Evolutionary conservation across 2,329 filamentous ascomycete species (phyloP), one percentile per base, ranked within the genome.

Genomic region (Cladosporium sp.): DNA sequence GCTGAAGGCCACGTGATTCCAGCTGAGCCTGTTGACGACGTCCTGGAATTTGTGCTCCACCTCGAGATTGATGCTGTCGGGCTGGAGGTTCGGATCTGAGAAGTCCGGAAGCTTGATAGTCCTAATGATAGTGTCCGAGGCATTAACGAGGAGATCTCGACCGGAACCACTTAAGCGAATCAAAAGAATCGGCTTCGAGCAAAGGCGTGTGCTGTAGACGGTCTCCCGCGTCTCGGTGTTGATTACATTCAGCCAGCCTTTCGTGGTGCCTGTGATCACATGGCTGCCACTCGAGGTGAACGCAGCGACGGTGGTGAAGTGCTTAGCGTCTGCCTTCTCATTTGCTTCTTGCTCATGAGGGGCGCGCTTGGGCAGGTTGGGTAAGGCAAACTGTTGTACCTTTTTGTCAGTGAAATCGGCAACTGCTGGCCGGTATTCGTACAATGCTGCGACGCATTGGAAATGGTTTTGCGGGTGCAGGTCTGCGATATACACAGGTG

Each of bases 1-100:
- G 64, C 89, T 95, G 68, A 98, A 97, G 0, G 91, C 90, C 54
- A 95, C 91, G 65, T 96, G 90, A 65, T 97, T 98, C 93, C 93
- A 98, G 6, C 87, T 90, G 10, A 97, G 74, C 42, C 87, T 84
- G 66, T 98, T 97, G 46, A 98, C 93, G 3, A 97, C 86, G 66
- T 98, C 95, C 69, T 97, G 91, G 63, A 97, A 98, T 67, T 96
- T 97, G 74, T 98, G 93, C 70, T 98, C 92, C 10, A 96, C 82
- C 38, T 93, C 88, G 38, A 98, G 77, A 63, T 92, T 86, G 63
- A 98, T 86, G 28, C 86, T 92, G 62, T 95, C 87, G 16, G 87
- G 82, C 59, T 95, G 87, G 41, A 95, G 78, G 62, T 87, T 81
- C 11, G 72, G 70, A 33, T 72, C 68, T 32, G 66, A 66, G 16